phyloP scores from a whole-genome alignment of 441 rosid species.

The Mallotus japonicus region DNA sequence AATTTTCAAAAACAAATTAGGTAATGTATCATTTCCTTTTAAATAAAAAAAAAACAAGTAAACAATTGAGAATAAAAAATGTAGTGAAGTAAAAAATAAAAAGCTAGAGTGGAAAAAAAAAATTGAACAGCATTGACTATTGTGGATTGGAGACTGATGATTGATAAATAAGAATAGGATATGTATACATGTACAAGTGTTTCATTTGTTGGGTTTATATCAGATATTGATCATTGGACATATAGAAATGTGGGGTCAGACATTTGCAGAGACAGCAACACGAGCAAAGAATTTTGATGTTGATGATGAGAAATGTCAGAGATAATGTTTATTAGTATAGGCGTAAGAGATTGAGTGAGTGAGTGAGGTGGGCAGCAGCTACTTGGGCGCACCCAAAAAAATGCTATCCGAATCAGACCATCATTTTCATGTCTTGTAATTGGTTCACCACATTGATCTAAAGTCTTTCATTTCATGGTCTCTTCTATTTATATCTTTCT shows the following conservation, averaged over 20 bases:
- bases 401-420: conserved; percentile 71
- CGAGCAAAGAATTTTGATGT: too few species aligned
- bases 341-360: background rate
- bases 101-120: background rate
- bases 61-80: background rate
- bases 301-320: background rate
- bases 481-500: background rate
- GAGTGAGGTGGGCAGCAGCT: conserved; percentile 20
- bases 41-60: too few species aligned
- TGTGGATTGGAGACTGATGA: background rate
- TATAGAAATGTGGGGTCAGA: background rate
- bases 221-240: background rate
- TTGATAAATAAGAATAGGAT: background rate
- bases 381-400: conserved; percentile 38
- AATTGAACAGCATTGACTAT: background rate
- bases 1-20: too few species aligned
- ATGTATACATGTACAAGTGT: background rate
- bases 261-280: background rate
- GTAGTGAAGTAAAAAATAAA: background rate
- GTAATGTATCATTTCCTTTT: too few species aligned
- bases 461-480: conserved; percentile 19
- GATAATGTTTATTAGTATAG: conserved; percentile 35
- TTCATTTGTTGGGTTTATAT: too few species aligned
- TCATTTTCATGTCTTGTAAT: conserved; percentile 39
- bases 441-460: conserved; percentile 24